Base-by-base conservation (phyloP, 2,329 filamentous ascomycete genomes). In the Blumeriella jaapii region DNA sequence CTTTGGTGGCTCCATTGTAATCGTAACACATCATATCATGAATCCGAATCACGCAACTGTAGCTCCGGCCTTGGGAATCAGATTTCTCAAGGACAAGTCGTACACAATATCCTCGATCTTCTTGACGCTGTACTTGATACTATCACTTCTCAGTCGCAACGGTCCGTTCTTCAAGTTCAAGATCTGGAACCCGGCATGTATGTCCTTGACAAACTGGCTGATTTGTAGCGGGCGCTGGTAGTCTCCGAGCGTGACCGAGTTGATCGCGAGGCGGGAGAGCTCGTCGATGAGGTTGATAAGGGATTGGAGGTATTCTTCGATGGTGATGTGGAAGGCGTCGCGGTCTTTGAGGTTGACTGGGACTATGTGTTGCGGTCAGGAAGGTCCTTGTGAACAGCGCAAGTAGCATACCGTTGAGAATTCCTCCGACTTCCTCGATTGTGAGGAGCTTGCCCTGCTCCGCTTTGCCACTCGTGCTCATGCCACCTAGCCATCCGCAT, bases 81-180 rank as follows among this genome's bases (percentile, higher is more conserved):
- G 59, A 32, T 91, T 89, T 40, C 91, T 73, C 55, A 98, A 63
- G 15, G 83, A 89, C 38, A 98, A 64, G 58, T 98, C 91, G 55
- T 98, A 98, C 32, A 96, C 89, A 9, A 98, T 86, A 55, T 96
- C 91, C 65, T 98, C 91, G 9, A 95, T 85, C 58, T 93, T 89
- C 69, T 96, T 98, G 53, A 98, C 85, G 52, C 82, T 80, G 57
- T 98, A 98, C 68, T 98, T 98, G 60, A 98, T 82, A 4, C 80
- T 82, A 61, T 98, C 91, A 37, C 84, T 85, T 43, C 85, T 72
- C 63, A 86, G 84, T 40, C 91, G 73, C 53, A 98, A 62, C 14
- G 78, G 77, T 58, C 98, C 91, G 53, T 98, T 98, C 69, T 96
- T 96, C 49, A 98, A 68, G 58, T 98, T 98, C 48, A 98, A 72